phyloP scores from a whole-genome alignment of 495 filamentous ascomycete species.

The Immersiella caudata region DNA sequence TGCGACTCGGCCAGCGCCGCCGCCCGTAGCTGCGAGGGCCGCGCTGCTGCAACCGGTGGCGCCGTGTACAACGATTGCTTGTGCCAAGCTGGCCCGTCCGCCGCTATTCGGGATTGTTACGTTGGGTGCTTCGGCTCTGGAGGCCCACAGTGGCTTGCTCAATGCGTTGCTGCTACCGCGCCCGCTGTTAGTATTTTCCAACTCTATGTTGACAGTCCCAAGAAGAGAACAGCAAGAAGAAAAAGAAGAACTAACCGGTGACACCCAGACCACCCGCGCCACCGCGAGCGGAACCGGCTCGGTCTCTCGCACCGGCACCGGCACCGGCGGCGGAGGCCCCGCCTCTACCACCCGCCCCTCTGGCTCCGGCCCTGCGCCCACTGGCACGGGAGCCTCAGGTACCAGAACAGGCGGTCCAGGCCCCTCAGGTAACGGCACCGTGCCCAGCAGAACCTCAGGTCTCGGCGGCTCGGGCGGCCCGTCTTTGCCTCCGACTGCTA shows the following conservation, averaged over 20 bases:
- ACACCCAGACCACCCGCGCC: too few species aligned
- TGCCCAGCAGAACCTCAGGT: background rate
- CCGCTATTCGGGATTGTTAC: background rate
- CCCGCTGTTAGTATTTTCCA: background rate
- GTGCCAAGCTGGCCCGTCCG: slow-evolving; percentile 5
- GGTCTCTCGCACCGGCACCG: background rate
- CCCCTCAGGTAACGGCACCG: slow-evolving; percentile 2
- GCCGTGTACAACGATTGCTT: background rate
- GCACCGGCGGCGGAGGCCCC: too few species aligned
- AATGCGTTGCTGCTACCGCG: slow-evolving; percentile 5
- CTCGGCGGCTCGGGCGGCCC: background rate
- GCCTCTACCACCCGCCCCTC: background rate
- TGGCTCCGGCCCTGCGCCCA: background rate
- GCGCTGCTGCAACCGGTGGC: background rate
- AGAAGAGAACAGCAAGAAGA: background rate
- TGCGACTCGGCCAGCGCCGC: slow-evolving; percentile 1
- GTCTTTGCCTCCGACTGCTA: background rate
- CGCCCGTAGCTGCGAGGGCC: background rate
- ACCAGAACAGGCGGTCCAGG: background rate
- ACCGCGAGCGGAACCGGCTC: too few species aligned
- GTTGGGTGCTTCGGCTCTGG: background rate
- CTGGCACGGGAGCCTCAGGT: background rate
- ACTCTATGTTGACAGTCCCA: background rate
- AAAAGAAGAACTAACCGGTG: background rate
- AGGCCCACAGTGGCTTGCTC: background rate